Base-by-base conservation (phyloP, 352 stramenopile species). In the Phytophthora chlamydospora region DNA sequence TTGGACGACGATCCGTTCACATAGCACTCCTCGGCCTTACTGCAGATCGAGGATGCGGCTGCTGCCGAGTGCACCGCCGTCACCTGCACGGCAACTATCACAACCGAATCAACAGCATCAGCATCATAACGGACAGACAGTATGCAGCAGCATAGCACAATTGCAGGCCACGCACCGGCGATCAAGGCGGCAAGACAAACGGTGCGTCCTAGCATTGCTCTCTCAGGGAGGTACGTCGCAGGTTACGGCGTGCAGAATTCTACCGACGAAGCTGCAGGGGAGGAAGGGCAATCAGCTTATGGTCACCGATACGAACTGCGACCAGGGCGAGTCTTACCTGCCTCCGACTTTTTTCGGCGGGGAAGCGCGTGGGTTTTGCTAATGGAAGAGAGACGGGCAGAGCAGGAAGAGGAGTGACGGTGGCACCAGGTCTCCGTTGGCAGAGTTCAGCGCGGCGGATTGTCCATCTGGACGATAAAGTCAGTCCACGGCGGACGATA, bases 1-100 rank as follows among this genome's bases (percentile, higher is more conserved):
- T 78, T 83, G 8, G 62, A 67, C n/a, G 62, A 64, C 27, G 48
- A 70, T 17, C 73, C 75, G 31, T 84, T 67, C 55, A 83, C 66
- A 42, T 80, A 81, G 64, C 77, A 87, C 41, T 75, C 70, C 19
- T 77, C 51, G 0, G 56, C 72, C 32, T 64, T 64, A 31, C 8
- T 62, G 41, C 74, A 84, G n/a, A 83, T 64, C 4, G 59, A 66
- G 35, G 59, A 66, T 16, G 31, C 24, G 14, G 39, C 19, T 19
- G 10, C 31, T 7, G 45, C 62, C 11, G 64, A 62, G 13, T 66
- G 48, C 27, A 54, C 47, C 19, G 49, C 29, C 40, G 41, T 62
- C 11, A 75, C 52, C 38, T 75, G 61, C 27, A 64, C 61, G 0
- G 57, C 57, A 42, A 72, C 55, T 73, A 36, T 47, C 33, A 7